Base-by-base conservation (phyloP, 495 filamentous ascomycete species). In the Aspergillus olivimuriae region DNA sequence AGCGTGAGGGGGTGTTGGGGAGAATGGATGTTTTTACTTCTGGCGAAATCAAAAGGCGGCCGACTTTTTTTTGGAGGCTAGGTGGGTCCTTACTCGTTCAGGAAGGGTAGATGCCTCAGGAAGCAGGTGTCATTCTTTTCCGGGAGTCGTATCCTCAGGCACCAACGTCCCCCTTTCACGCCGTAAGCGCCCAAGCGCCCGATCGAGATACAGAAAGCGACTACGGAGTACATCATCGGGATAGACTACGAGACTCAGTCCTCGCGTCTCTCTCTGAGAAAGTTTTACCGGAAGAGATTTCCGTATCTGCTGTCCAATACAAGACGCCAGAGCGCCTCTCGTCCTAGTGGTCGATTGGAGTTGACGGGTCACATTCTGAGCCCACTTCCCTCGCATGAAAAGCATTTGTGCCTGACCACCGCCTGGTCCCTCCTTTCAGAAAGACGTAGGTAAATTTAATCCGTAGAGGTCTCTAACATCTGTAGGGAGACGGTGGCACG, bases 1-100 rank as follows among this genome's bases (percentile, higher is more conserved):
- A n/a, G n/a, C n/a, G n/a, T n/a, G n/a, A n/a, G 39, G 22, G 34
- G 41, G 49, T 46, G 49, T 50, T 20, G 28, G 14, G 34, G 49
- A 45, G 39, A 43, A 53, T 47, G 37, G 49, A 46, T 45, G 26
- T 47, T 28, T 6, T 6, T 28, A 28, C 24, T 28, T 41, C 47
- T 56, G 44, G 51, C 41, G 34, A 50, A 43, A 46, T 55, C 58
- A 63, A 61, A 62, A 54, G 53, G 56, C 56, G 44, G 53, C 56
- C 57, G 60, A 64, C 58, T 62, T 69, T 68, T 69, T 68, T 63
- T 61, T 21, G 33, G 26, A 41, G 43, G 17, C 48, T 59, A 49
- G 52, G 44, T 51, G 56, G 47, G 53, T 52, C 52, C 54, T 69
- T 66, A 51, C 63, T 56, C 14, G 15, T 51, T 62, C 35, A 24